phyloP scores from a whole-genome alignment of 352 stramenopile species.

The Pelagophyceae sp. region DNA sequence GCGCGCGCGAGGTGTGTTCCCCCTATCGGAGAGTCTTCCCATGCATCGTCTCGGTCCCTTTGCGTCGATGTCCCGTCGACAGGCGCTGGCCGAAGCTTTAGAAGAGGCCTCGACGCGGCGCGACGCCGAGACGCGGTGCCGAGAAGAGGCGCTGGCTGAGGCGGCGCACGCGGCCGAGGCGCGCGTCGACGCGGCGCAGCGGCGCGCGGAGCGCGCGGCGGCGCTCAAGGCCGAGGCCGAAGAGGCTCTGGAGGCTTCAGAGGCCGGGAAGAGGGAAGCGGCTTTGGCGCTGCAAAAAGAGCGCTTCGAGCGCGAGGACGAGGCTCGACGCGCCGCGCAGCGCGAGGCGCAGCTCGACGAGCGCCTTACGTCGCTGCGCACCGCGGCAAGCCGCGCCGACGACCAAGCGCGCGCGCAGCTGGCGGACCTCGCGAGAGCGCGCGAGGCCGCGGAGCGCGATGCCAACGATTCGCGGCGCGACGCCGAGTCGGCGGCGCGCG shows the following conservation, averaged over 20 bases:
- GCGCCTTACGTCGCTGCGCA: not conserved
- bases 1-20: no score
- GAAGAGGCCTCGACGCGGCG: not conserved
- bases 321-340: not conserved
- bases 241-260: not conserved
- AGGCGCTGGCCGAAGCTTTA: not conserved
- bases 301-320: slow-evolving; percentile 9
- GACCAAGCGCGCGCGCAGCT: not conserved
- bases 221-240: not conserved
- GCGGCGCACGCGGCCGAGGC: not conserved
- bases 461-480: not conserved
- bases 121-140: not conserved
- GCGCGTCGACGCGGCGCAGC: not conserved
- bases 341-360: slow-evolving; percentile 11
- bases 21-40: no score
- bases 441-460: not conserved
- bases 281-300: not conserved
- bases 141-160: not conserved
- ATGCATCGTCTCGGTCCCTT: no score
- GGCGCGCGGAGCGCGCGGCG: not conserved
- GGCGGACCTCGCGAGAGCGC: not conserved
- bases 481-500: not conserved
- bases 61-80: no score
- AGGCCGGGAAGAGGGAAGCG: not conserved
- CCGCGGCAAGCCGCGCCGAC: not conserved